Percentiles rank a stretch among this genome's conserved stretches.
phyloP scores from a whole-genome alignment of 768 basidiomycete species.

The Agaricus bisporus region DNA sequence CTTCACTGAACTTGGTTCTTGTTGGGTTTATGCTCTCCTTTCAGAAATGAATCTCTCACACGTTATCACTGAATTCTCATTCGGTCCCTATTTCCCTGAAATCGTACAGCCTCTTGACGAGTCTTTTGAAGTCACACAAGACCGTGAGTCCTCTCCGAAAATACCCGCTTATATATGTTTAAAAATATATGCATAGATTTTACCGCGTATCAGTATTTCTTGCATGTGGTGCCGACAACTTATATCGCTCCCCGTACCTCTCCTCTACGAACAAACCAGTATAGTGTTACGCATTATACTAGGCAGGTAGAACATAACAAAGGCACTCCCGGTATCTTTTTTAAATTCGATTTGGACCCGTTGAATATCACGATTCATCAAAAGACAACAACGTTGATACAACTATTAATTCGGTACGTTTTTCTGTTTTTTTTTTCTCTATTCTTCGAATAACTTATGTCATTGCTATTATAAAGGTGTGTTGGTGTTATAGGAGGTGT shows the following conservation, averaged over 20 bases:
- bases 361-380: slow-evolving; percentile 82
- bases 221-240: slow-evolving; percentile 93
- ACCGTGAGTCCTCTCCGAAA: slow-evolving; percentile 42
- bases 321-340: slow-evolving; percentile 92
- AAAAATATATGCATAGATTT: slow-evolving; percentile 47
- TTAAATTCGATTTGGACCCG: slow-evolving; percentile 96
- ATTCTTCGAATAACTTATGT: neutral
- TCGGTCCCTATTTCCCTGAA: slow-evolving; percentile 93
- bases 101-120: slow-evolving; percentile 94
- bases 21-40: neutral
- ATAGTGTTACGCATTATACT: slow-evolving; percentile 91
- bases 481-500: slow-evolving; percentile 94
- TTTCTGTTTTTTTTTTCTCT: slow-evolving; percentile 24
- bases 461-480: slow-evolving; percentile 37
- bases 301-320: slow-evolving; percentile 66
- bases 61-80: slow-evolving; percentile 94
- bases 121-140: slow-evolving; percentile 67
- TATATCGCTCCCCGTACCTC: slow-evolving; percentile 70
- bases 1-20: neutral
- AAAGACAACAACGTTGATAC: slow-evolving; percentile 75
- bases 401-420: slow-evolving; percentile 58
- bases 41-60: slow-evolving; percentile 71
- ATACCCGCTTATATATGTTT: neutral
- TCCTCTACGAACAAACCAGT: slow-evolving; percentile 75
- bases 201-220: slow-evolving; percentile 89